Evolutionary conservation across 75 land plant species (phyloP).

Genomic region (Sequoiadendron giganteum): DNA sequence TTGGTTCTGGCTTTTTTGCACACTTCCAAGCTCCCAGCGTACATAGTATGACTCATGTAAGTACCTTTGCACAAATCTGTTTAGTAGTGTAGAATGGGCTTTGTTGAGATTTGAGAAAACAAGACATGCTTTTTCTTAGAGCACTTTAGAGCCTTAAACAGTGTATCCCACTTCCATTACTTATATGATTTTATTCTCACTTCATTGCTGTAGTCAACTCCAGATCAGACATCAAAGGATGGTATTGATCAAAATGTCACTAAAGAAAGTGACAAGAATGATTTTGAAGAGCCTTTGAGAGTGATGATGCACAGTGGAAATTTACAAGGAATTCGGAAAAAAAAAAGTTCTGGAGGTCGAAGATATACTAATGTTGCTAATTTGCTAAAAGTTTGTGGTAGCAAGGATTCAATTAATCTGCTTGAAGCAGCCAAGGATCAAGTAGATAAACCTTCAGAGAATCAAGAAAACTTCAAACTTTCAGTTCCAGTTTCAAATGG

Average conservation of each 20-base stretch:
- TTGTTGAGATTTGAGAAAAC: background rate
- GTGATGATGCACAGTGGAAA: slow-evolving; percentile 41
- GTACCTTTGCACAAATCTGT: background rate
- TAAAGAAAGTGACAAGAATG: slow-evolving; percentile 38
- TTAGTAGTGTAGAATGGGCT: background rate
- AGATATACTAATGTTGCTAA: background rate
- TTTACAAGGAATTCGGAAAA: slow-evolving; percentile 36
- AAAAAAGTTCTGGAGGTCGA: slow-evolving; percentile 8
- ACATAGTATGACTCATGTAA: background rate
- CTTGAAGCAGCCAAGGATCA: background rate
- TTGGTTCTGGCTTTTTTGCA: background rate
- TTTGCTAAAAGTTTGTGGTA: slow-evolving; percentile 1
- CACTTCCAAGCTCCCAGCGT: background rate
- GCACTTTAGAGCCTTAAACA: background rate
- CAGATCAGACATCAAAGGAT: background rate
- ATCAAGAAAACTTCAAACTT: background rate
- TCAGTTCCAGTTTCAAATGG: slow-evolving; percentile 2
- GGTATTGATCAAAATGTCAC: slow-evolving; percentile 21
- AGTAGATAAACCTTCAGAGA: background rate
- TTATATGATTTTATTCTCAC: background rate
- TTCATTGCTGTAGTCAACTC: slow-evolving; percentile 1
- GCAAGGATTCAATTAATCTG: background rate
- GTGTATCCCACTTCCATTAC: background rate
- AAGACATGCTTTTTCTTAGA: background rate
- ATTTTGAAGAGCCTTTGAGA: slow-evolving; percentile 47